Conservation (phyloP, 1,139 yeast species). For the Casaregolazyma lundiana region DNA sequence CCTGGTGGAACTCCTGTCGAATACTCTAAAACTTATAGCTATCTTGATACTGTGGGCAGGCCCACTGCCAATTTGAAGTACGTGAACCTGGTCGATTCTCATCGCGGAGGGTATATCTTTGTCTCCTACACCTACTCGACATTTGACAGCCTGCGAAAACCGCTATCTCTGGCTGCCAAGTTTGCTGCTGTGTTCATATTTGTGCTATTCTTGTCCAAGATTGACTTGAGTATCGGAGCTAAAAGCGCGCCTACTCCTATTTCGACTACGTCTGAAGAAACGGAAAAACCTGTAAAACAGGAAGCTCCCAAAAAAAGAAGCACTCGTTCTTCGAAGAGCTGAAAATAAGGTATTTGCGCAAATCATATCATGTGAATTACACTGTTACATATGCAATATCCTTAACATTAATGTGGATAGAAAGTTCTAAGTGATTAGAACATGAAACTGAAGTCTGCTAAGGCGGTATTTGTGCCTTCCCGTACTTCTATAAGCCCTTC, state of each 20-base stretch:
- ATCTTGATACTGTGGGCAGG: constrained; percentile 81
- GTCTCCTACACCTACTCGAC: constrained; percentile 55
- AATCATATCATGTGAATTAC: neutral
- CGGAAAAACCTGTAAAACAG: neutral
- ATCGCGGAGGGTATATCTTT: constrained; percentile 52
- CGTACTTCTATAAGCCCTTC: constrained; percentile 49
- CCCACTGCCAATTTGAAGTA: constrained; percentile 64
- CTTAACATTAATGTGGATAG: neutral
- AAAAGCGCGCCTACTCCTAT: neutral
- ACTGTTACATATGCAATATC: neutral
- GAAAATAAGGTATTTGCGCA: neutral
- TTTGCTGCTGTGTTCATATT: constrained; percentile 59
- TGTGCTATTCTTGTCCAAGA: constrained; percentile 45
- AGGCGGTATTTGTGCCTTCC: too few species aligned
- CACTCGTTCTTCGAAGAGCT: neutral
- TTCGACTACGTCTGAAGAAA: neutral
- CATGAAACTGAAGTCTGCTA: neutral
- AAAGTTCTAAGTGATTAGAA: neutral
- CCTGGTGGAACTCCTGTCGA: constrained; percentile 42
- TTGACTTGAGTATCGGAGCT: constrained; percentile 33
- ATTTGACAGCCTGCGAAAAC: constrained; percentile 55
- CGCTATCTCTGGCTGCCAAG: constrained; percentile 60
- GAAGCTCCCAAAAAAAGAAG: neutral
- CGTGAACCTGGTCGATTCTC: constrained; percentile 65
- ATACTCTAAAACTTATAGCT: constrained; percentile 44